Evolutionary conservation across 208 protist species (phyloP), one percentile per base, ranked within the genome.

Genomic region (Herpetomonas tarakana): DNA sequence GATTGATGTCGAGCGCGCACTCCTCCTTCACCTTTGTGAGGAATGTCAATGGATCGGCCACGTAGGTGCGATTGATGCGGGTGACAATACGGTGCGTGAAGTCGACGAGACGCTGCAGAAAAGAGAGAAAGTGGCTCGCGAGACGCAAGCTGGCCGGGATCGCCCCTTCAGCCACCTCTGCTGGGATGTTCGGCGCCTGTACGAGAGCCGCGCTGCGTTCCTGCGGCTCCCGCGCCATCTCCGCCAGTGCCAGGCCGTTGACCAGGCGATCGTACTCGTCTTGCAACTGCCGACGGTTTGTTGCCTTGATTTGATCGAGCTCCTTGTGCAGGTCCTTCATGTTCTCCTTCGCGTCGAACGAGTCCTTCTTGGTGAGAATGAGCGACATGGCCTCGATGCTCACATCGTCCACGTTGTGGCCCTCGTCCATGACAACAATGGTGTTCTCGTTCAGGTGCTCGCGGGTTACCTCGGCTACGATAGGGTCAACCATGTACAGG

Each of bases 361-460:
- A 72, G 26, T 93, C 88, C 18, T 89, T 76, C 44, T 93, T 89
- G 29, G 93, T 98, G 31, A 99, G 81, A 60, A 97, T 97, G 12
- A 99, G 83, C 56, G 92, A 98, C 76, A 99, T 92, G 6, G 95
- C 88, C 68, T 99, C 98, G 66, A 99, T 99, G 75, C 98, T 99
- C 6, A 99, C 97, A 70, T 99, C 98, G 74, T 99, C 98, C 41
- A 99, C 99, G 74, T 99, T 99, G 79, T 99, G 99, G 2, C 98
- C 99, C 75, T 99, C 98, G 70, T 99, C 98, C 84, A 99, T 99
- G 2, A 99, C 94, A 7, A 99, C 90, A 53, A 99, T 98, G 11
- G 86, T 98, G 59, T 99, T 96, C 50, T 91, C 92, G 31, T 89
- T 81, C 39, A 98, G 71, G 27, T 91, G 85, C 64, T 88, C 87